Percentiles rank a stretch among this genome's conserved stretches.
These are phyloP conservation scores for Lentinula edodes DNA, from an alignment of 768 basidiomycete genomes.

Conservation along the genomic window DNA sequence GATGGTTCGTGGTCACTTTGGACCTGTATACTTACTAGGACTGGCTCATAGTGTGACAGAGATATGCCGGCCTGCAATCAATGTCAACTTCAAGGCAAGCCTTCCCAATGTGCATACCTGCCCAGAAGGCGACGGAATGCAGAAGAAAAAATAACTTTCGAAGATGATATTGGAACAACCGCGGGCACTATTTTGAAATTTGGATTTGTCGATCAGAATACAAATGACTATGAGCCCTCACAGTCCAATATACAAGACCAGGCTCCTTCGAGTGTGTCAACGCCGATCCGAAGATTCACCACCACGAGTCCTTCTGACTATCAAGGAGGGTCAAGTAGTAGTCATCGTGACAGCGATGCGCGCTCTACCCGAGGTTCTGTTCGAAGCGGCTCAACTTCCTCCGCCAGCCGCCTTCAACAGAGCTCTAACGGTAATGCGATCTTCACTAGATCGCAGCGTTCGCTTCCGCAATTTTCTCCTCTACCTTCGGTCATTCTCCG, in stretches of 20 bases:
- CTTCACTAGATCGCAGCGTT: neutral
- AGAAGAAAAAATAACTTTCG: constrained; percentile 2
- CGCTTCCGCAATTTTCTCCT: constrained; percentile 1
- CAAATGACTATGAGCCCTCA: neutral
- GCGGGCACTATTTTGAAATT: constrained; percentile 1
- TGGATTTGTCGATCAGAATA: neutral
- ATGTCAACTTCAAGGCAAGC: constrained; percentile 4
- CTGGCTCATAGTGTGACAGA: neutral
- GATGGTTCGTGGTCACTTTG: neutral
- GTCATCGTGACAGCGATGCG: constrained; percentile 1
- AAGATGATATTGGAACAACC: constrained; percentile 6
- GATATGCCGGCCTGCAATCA: constrained; percentile 6
- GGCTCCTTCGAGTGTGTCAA: neutral
- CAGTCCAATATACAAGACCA: neutral
- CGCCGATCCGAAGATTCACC: neutral
- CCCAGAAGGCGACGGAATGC: constrained; percentile 4
- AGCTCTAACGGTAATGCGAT: neutral
- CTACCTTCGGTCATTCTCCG: constrained; percentile 2
- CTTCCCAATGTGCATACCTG: neutral
- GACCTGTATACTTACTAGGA: neutral
- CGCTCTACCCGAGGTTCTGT: neutral
- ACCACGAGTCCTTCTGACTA: neutral
- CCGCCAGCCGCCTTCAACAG: neutral
- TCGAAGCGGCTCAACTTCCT: neutral
- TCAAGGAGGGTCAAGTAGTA: neutral